Percentiles rank a stretch among this genome's conserved stretches.
Conservation (phyloP, 1,284 basidiomycete species). For the Lentinus polychrous region DNA sequence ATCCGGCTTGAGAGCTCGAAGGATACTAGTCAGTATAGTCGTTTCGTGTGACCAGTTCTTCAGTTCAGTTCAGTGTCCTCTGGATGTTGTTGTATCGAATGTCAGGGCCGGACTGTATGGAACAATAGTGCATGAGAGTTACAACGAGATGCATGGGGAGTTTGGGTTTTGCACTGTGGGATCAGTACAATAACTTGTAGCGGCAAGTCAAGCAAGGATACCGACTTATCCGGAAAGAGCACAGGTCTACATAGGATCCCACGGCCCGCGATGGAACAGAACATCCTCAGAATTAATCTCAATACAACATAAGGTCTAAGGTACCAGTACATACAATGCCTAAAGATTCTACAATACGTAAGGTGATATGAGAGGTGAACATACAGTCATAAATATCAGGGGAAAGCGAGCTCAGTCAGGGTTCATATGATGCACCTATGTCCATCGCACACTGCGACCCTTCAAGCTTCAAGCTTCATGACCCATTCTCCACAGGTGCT, state of each 20-base stretch:
- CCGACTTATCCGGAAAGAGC: background rate
- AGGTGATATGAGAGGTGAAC: too few relatives aligned
- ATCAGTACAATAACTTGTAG: background rate
- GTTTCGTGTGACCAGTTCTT: too few relatives aligned
- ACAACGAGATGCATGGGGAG: background rate
- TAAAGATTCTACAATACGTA: slow-evolving; percentile 5
- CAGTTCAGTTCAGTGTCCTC: too few relatives aligned
- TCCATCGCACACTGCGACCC: background rate
- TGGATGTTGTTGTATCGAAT: too few relatives aligned
- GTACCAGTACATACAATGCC: slow-evolving; percentile 10
- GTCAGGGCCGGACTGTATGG: background rate
- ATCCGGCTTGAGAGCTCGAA: too few relatives aligned
- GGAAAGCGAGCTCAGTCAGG: too few relatives aligned
- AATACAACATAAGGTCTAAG: background rate
- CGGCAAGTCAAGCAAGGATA: background rate
- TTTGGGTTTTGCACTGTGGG: background rate
- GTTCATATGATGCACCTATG: background rate
- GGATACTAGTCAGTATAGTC: too few relatives aligned
- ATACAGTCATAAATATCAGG: too few relatives aligned
- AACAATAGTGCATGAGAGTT: background rate
- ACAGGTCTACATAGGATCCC: background rate
- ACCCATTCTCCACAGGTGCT: slow-evolving; percentile 13
- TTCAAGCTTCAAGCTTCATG: too few relatives aligned
- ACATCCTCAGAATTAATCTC: background rate
- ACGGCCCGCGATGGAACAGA: background rate